Evolutionary conservation across 1,284 basidiomycete species (phyloP).

Genomic region (Pterula multifida): DNA sequence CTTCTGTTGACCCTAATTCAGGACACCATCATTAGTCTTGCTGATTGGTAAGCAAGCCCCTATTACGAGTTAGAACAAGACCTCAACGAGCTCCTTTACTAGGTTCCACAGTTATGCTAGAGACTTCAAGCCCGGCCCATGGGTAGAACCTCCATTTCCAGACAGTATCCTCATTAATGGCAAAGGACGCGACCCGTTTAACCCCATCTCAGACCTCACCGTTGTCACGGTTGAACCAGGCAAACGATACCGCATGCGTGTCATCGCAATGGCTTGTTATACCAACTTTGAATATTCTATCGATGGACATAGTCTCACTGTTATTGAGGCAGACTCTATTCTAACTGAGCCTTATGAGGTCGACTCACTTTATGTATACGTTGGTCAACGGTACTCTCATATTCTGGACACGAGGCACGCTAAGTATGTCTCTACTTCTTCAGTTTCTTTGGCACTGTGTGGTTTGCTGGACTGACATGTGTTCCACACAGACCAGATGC

Average conservation of each 20-base stretch:
- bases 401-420: constrained; percentile 23
- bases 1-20: not conserved
- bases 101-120: not conserved
- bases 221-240: constrained; percentile 3
- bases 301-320: constrained; percentile 22
- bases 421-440: constrained; percentile 16
- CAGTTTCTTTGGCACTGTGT: not conserved
- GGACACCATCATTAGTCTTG: constrained; percentile 11
- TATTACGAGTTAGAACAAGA: constrained; percentile 2
- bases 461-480: not conserved
- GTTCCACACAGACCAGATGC: not conserved
- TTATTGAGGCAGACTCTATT: constrained; percentile 43
- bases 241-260: constrained; percentile 13
- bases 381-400: constrained; percentile 15
- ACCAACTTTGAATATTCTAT: constrained; percentile 20
- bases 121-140: constrained; percentile 1
- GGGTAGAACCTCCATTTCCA: constrained; percentile 1
- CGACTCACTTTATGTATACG: constrained; percentile 26
- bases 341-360: constrained; percentile 27
- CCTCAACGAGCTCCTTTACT: constrained; percentile 7
- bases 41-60: constrained; percentile 18
- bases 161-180: constrained; percentile 11
- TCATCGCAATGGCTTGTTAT: constrained; percentile 14
- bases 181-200: constrained; percentile 11
- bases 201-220: not conserved